Evolutionary conservation across 768 basidiomycete genomes (phyloP), one percentile per base, ranked within the genome.

Genomic region (Suillus paluster): DNA sequence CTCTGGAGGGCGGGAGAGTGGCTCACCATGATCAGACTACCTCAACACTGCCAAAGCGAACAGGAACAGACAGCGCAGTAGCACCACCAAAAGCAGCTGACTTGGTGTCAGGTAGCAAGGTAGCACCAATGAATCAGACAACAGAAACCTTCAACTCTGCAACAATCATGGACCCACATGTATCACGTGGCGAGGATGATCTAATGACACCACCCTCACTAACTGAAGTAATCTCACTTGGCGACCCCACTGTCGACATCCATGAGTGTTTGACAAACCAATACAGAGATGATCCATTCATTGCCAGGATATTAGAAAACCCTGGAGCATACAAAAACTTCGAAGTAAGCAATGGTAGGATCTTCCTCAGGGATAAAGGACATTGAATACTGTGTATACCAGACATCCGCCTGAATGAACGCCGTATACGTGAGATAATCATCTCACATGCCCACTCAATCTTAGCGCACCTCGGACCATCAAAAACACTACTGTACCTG

Each of bases 391-490:
- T 41, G 0, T 66, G 70, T 49, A 69, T 75, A 3, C 74, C 73
- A 1, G 67, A 74, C 48, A 57, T 57, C 7, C 25, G 8, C 14
- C 1, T 49, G 17, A 45, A 25, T 33, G 44, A 39, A 30, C 27
- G 30, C 4, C 36, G 65, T 19, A 33, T 71, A 57, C 27, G 66
- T 21, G 58, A 73, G 64, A 61, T 68, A 36, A 33, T 71, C 3
- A 71, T 73, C n/a, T 66, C 67, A 1, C 71, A 71, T 34, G 69
- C 69, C 11, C 71, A 73, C 44, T 71, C 66, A 9, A 44, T 71
- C 17, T 55, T 71, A 9, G 71, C 71, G 7, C 72, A 73, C 54
- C 49, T 73, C 8, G 72, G 72, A 34, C 30, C 60, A 7, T 17
- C 42, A n/a, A 74, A 74, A 61, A 74, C 71, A 21, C 33, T 68